phyloP scores from a whole-genome alignment of 2,329 filamentous ascomycete species.

The Cadophora sp. region DNA sequence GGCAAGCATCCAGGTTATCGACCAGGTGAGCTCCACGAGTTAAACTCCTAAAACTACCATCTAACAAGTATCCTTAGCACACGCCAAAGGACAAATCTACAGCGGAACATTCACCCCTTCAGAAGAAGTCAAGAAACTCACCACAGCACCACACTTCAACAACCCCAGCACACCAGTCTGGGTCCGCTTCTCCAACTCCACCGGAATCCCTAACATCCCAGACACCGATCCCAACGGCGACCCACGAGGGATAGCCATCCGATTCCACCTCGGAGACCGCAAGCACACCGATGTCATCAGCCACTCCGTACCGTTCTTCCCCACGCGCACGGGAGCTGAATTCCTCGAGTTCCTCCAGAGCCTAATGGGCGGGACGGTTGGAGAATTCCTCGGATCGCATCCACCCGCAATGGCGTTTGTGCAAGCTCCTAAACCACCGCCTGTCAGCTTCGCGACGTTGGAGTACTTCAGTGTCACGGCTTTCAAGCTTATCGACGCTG shows the following conservation, averaged over 20 bases:
- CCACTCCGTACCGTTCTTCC: constrained; percentile 60
- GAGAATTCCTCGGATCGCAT: constrained; percentile 52
- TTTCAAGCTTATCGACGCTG: constrained; percentile 52
- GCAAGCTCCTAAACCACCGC: constrained; percentile 55
- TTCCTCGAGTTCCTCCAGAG: constrained; percentile 58
- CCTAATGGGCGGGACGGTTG: constrained; percentile 46
- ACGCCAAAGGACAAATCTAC: constrained; percentile 60
- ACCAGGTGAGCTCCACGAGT: constrained; percentile 43
- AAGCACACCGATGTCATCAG: constrained; percentile 63
- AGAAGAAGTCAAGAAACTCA: constrained; percentile 51
- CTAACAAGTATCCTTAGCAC: constrained; percentile 48
- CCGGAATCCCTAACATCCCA: constrained; percentile 57
- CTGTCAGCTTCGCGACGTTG: constrained; percentile 56
- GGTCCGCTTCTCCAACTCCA: constrained; percentile 58
- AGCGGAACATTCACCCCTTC: constrained; percentile 60
- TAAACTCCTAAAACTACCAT: neutral
- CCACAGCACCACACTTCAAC: constrained; percentile 56
- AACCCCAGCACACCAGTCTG: constrained; percentile 51
- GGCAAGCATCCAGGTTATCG: constrained; percentile 51
- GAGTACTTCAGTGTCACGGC: constrained; percentile 57
- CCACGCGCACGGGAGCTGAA: constrained; percentile 58
- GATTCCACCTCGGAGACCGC: constrained; percentile 54
- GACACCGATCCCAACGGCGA: constrained; percentile 56
- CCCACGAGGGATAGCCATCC: constrained; percentile 56
- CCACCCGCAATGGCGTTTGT: constrained; percentile 57